Base-by-base conservation (phyloP, 805 yeast species). In the Candida dendrica region DNA sequence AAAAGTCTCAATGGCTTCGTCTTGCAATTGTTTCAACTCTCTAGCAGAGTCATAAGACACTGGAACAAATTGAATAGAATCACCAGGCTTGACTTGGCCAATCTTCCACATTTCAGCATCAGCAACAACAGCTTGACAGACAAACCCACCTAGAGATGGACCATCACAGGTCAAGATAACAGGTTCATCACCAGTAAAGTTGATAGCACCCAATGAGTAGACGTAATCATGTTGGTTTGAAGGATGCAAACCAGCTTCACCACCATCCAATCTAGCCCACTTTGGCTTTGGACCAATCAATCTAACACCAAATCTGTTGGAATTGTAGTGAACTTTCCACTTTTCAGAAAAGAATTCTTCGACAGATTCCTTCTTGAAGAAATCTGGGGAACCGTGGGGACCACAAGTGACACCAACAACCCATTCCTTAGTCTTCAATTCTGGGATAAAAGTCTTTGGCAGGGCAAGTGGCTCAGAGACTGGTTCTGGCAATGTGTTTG, bases 211-310 rank as follows among this genome's bases (percentile, higher is more conserved):
- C 41, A 89, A 68, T 1, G 98, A 88, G 62, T 91, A 91, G 41
- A 91, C 98, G 58, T 91, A 93, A 68, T 91, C 98, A 60, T 91
- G 98, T 35, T 96, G 90, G 65, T 91, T 91, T n/a, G 97, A 89
- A 39, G 98, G 98, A 68, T 91, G 98, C 58, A 91, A 72, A 43
- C 98, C 98, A 44, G 93, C 98, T 55, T 89, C 96, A 46, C 98
- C 98, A 66, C 98, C 98, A 60, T 89, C 96, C 9, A 74, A 61
- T 68, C 98, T 79, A 11, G 97, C 96, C 98, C 98, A 93, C 58
- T 77, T 74, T 11, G 98, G 98, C 64, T 89, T 91, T 44, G 98
- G 98, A 36, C 97, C 97, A 50, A 84, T 80, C 52, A 91, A 71
- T 59, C 98, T 78, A 30, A 91, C 95, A 60, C 98, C 98, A 63